These are phyloP conservation scores for Guyanaporus albipodus DNA, from an alignment of 768 basidiomycete genomes.

Conservation along the genomic window DNA sequence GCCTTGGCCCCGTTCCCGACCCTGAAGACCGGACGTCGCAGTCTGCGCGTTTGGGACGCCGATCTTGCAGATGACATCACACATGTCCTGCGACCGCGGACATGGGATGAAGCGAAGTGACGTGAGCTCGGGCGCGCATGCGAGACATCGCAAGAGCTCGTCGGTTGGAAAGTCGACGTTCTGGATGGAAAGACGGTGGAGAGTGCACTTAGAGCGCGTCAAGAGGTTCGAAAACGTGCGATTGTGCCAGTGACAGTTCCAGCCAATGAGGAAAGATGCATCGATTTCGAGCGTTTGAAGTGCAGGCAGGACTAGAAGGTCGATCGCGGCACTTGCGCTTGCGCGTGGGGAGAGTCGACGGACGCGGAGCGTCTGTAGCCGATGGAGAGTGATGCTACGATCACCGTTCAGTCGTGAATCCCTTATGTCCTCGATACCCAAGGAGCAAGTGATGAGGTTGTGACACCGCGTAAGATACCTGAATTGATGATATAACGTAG, in stretches of 20 bases:
- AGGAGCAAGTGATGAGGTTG: conserved; percentile 19
- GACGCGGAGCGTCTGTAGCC: conserved; percentile 15
- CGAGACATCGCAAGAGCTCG: conserved; percentile 19
- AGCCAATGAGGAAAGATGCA: neutral
- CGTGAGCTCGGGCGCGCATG: conserved; percentile 7
- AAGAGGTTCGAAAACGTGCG: conserved; percentile 14
- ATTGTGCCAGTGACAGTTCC: conserved; percentile 5
- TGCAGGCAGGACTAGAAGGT: conserved; percentile 16
- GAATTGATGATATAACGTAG: conserved; percentile 5
- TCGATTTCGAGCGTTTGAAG: conserved; percentile 20
- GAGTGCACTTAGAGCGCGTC: conserved; percentile 10
- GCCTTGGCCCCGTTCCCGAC: neutral
- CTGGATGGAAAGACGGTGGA: conserved; percentile 11
- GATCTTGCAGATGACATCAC: conserved; percentile 7
- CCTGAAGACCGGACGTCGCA: too few relatives aligned
- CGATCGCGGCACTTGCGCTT: conserved; percentile 1
- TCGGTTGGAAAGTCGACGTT: conserved; percentile 15
- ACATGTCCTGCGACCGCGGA: conserved; percentile 14
- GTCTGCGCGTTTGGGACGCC: neutral
- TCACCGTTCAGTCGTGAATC: too few relatives aligned
- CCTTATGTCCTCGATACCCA: conserved; percentile 14
- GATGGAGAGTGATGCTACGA: conserved; percentile 4
- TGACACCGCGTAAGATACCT: conserved; percentile 8
- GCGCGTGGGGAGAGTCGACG: conserved; percentile 6
- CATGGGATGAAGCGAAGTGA: conserved; percentile 15